Evolutionary conservation across 257 asterid genomes (phyloP).

Genomic region (Fraxinus cuspidata): DNA sequence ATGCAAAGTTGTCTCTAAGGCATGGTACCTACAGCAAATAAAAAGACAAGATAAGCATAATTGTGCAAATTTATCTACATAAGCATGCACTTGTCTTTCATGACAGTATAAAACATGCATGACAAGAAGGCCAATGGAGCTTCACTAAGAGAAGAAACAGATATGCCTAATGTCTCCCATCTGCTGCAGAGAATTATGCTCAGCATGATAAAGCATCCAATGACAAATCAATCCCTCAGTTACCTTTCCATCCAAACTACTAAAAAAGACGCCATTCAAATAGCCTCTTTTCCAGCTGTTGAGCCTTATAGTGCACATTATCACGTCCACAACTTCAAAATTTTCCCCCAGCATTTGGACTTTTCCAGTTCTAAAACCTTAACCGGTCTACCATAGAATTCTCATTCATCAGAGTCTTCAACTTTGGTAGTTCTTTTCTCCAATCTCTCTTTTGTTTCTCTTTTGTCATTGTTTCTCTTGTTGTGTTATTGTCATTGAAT

Average conservation of each 20-base stretch:
- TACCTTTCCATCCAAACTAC: neutral
- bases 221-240: neutral
- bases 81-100: neutral
- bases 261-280: neutral
- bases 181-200: neutral
- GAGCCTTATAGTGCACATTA: neutral
- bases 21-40: slow-evolving; percentile 73
- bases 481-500: neutral
- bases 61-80: slow-evolving; percentile 14
- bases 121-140: neutral
- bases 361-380: neutral
- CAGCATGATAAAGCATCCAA: neutral
- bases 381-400: neutral
- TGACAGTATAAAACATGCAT: slow-evolving; percentile 4
- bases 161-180: neutral
- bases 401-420: neutral
- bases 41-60: slow-evolving; percentile 1
- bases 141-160: too few species aligned
- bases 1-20: slow-evolving; percentile 88
- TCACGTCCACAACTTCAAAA: neutral
- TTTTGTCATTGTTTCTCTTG: neutral
- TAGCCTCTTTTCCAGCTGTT: neutral
- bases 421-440: neutral
- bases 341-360: neutral
- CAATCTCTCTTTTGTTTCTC: neutral